Base-by-base conservation (phyloP, 345 rosid species). In the Turritis glabra region DNA sequence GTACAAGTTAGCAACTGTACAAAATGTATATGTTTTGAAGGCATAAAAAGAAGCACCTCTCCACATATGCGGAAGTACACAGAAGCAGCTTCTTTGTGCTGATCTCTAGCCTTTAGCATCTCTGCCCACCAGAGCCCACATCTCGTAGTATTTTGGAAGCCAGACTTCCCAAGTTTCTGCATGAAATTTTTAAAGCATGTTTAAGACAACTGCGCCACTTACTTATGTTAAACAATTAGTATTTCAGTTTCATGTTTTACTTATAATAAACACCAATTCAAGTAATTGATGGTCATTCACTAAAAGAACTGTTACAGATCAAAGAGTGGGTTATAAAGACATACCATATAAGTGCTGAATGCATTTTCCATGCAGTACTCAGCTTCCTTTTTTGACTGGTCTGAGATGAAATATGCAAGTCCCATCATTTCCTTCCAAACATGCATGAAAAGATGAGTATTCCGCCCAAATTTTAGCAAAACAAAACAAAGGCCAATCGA, bases 81-180 rank as follows among this genome's bases (percentile, higher is more conserved):
- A 79, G 90, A 73, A 22, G 98, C 98, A 71, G 99, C 98, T 75
- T 92, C 99, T 87, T 89, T 92, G 80, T 76, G 77, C 71, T 90
- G 97, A 51, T 87, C 84, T 85, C 92, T 83, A 62, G 93, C 77
- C 86, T 92, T 92, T 67, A 95, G 71, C 97, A 95, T 92, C 81
- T 90, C 98, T 63, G 86, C 82, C 98, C 99, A 95, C 99, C 98
- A 92, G 76, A 95, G 97, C 67, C 98, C 99, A 74, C 98, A 92
- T 71, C 99, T 86, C 58, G 88, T 84, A 77, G 96, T 89, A 90
- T 86, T 85, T 80, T 85, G 92, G 71, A 83, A 89, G 82, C 92
- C 92, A 77, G 86, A 53, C 66, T 88, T 66, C 70, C 92, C 98
- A 77, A 83, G 78, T 82, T 88, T 95, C 99, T 95, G 75, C 83